A percentile compares a stretch with the other conserved stretches of the same genome.
Conservation (phyloP, 768 basidiomycete species). For the Amylocystis lapponica region DNA sequence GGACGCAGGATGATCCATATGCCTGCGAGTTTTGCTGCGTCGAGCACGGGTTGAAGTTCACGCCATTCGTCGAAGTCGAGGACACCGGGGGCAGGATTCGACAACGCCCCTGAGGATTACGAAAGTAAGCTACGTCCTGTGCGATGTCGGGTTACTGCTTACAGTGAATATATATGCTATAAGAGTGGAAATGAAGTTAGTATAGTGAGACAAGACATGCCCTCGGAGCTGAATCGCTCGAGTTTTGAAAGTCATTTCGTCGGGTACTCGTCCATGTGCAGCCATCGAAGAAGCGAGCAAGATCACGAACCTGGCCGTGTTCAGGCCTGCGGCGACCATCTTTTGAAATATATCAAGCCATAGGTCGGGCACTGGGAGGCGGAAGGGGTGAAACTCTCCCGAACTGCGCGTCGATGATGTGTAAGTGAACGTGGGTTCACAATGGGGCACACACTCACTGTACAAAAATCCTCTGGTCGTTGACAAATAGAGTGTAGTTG, state of each 20-base stretch:
- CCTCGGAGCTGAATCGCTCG: not conserved
- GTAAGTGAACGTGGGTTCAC: not conserved
- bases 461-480: constrained; percentile 66
- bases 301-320: constrained; percentile 48
- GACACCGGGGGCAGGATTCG: constrained; percentile 68
- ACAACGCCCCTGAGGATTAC: constrained; percentile 41
- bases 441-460: constrained; percentile 40
- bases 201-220: too few relatives aligned
- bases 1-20: constrained; percentile 79
- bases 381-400: constrained; percentile 82
- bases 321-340: constrained; percentile 74
- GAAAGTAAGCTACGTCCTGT: not conserved
- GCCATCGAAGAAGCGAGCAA: not conserved
- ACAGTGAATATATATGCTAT: constrained; percentile 66
- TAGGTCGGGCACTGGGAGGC: constrained; percentile 70
- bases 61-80: constrained; percentile 71
- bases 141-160: too few relatives aligned
- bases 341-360: constrained; percentile 85
- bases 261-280: not conserved
- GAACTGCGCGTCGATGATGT: constrained; percentile 44
- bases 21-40: constrained; percentile 68
- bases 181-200: not conserved
- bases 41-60: constrained; percentile 62
- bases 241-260: not conserved
- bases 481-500: constrained; percentile 64